Base-by-base conservation (phyloP, 1,139 yeast genomes). In the Zygoascus hellenicus region DNA sequence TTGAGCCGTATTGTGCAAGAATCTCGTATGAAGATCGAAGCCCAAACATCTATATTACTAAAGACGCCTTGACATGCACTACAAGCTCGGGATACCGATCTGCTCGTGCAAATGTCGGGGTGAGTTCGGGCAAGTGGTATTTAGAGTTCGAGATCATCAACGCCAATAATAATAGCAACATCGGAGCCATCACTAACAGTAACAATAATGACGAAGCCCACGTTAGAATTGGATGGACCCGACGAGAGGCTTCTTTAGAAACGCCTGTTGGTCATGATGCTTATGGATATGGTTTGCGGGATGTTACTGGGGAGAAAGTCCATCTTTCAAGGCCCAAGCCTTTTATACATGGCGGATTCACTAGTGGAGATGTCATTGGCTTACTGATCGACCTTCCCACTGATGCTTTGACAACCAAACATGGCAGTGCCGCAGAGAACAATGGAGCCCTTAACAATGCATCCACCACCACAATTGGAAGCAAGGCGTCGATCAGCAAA, bases 201-300 rank as follows among this genome's bases (percentile, higher is more conserved):
- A 31, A 31, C 5, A n/a, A 5, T 13, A 31, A 31, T 31, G 33
- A 11, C 22, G 48, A 46, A 6, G 66, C 66, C 2, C 95, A 90
- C 63, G 90, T 90, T 1, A 67, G 98, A 33, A 61, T 90, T 22
- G 99, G 99, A 0, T 58, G 90, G 40, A 83, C 83, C 0, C 70
- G 97, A 48, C 74, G 87, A 54, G 98, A 92, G 60, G 95, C 96
- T 1, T 78, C 89, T 47, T 67, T 90, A 43, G 97, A 92, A 56
- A 96, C 96, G 0, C 98, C 99, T 0, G 92, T 90, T 9, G 99
- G 99, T 3, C 87, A 79, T 60, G 97, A 92, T 64, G 94, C 90
- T 0, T 92, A 89, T 66, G 92, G 97, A 0, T 92, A 94, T 63
- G 97, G 96, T 0, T 61, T 92, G 9, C 71, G 97, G 51, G 97